Evolutionary conservation across 139 green algal species (phyloP).

Genomic region (Chlamydomonas urium): DNA sequence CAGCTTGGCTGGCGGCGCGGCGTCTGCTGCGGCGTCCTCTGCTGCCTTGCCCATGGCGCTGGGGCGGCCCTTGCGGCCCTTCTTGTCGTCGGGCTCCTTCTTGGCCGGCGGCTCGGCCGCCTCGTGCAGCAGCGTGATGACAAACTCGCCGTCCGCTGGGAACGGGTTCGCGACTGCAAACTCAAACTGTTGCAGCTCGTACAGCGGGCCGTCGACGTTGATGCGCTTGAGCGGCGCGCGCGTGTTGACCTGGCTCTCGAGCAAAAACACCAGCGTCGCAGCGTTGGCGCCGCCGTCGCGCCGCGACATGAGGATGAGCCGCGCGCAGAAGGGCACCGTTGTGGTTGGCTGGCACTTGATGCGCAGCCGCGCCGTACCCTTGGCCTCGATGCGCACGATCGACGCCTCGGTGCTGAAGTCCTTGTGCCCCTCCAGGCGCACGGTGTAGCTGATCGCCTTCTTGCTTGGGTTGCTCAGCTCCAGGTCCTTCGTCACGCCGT

Average conservation of each 20-base stretch:
- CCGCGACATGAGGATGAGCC: constrained; percentile 45
- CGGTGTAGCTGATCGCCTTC: constrained; percentile 59
- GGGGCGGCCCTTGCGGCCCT: background rate
- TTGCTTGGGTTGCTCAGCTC: constrained; percentile 70
- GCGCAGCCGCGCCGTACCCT: constrained; percentile 9
- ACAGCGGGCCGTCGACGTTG: constrained; percentile 36
- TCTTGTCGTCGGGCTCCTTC: constrained; percentile 26
- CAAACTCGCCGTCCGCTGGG: constrained; percentile 59
- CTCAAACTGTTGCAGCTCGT: constrained; percentile 63
- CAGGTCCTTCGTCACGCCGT: constrained; percentile 52
- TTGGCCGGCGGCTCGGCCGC: constrained; percentile 38
- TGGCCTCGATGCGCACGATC: constrained; percentile 59
- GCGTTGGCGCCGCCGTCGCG: constrained; percentile 47
- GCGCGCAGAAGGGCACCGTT: background rate
- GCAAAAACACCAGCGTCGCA: constrained; percentile 66
- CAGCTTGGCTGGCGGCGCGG: background rate
- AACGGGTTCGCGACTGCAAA: constrained; percentile 68
- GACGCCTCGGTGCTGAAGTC: constrained; percentile 60
- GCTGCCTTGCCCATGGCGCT: background rate
- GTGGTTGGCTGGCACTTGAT: constrained; percentile 18
- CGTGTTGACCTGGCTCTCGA: constrained; percentile 43
- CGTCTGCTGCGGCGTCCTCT: background rate
- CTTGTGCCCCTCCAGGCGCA: constrained; percentile 53
- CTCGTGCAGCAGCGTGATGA: constrained; percentile 51
- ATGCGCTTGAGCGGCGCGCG: constrained; percentile 50